These are phyloP conservation scores for Magnaporthiopsis incrustans DNA, from an alignment of 2,329 filamentous ascomycete species.

Conservation along the genomic window DNA sequence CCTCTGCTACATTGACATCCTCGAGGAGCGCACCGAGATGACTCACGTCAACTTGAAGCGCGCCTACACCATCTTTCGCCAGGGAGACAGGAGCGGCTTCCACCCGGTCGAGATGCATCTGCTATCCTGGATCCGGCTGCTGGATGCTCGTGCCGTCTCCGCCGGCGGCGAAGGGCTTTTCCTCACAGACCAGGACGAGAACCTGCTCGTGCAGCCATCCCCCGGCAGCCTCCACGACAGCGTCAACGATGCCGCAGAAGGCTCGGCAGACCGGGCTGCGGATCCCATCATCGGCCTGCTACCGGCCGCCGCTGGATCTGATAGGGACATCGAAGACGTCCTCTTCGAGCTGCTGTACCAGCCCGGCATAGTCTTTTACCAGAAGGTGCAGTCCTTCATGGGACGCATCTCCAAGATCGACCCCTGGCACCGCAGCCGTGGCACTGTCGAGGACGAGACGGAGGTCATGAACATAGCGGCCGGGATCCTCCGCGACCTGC, in stretches of 20 bases:
- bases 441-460: slow-evolving; percentile 49
- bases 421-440: slow-evolving; percentile 45
- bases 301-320: slow-evolving; percentile 1
- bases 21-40: slow-evolving; percentile 32
- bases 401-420: slow-evolving; percentile 49
- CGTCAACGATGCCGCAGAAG: slow-evolving; percentile 16
- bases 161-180: slow-evolving; percentile 49
- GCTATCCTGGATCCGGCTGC: slow-evolving; percentile 45
- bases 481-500: slow-evolving; percentile 40
- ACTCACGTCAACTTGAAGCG: slow-evolving; percentile 41
- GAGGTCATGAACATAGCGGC: slow-evolving; percentile 48
- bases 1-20: slow-evolving; percentile 43
- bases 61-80: slow-evolving; percentile 38
- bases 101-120: slow-evolving; percentile 36
- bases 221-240: slow-evolving; percentile 29
- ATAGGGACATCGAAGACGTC: slow-evolving; percentile 37
- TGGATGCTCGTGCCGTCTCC: slow-evolving; percentile 47
- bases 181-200: slow-evolving; percentile 38
- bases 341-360: slow-evolving; percentile 47
- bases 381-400: slow-evolving; percentile 50
- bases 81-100: slow-evolving; percentile 28
- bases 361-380: slow-evolving; percentile 48
- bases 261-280: slow-evolving; percentile 3
- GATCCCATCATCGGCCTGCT: background rate
- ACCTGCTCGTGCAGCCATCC: slow-evolving; percentile 35